Evolutionary conservation across 352 stramenopile species (phyloP), one percentile per base, ranked within the genome.

Genomic region (Phytophthora colocasiae): DNA sequence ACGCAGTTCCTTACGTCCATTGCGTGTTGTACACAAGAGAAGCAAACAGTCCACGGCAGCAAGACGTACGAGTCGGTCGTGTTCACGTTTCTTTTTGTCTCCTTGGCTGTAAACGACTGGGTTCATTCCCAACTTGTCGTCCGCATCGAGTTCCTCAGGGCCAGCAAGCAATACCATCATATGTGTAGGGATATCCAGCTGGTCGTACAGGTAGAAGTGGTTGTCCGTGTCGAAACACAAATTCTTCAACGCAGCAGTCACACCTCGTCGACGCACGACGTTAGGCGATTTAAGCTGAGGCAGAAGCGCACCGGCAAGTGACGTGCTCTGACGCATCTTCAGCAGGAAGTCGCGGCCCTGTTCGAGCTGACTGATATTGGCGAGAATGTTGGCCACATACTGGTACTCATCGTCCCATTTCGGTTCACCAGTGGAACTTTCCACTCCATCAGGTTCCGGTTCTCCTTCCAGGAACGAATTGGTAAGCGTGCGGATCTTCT

Each of bases 361-460:
- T 34, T 92, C 84, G 39, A 96, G 62, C 62, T 95, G 87, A 51
- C 76, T 92, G 58, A 96, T 90, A 62, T 96, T 96, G 31, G 86
- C 82, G 22, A 96, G 57, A 39, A 96, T 91, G 68, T 90, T 90
- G 0, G 88, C 88, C 24, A 96, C 86, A 54, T 93, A 96, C 66
- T 96, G 87, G 65, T 92, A 96, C 63, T 94, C 83, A 63, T 96
- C 88, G 56, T 96, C 86, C 87, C 87, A 96, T 46, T 88, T 91
- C 60, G 87, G 81, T 57, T 94, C 87, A 27, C 85, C 87, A 1
- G 84, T 90, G 32, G 77, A 63, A 19, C 55, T 64, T 50, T 94
- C 87, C 24, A 93, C 66, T 34, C 87, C 87, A 58, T 94, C 87
- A 0, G 85, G 87, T 57, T 96, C 87, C 0, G 87, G 81, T 58